Evolutionary conservation across 106 monocot species (phyloP), one percentile per base, ranked within the genome.

Genomic region (Allium sativum): DNA sequence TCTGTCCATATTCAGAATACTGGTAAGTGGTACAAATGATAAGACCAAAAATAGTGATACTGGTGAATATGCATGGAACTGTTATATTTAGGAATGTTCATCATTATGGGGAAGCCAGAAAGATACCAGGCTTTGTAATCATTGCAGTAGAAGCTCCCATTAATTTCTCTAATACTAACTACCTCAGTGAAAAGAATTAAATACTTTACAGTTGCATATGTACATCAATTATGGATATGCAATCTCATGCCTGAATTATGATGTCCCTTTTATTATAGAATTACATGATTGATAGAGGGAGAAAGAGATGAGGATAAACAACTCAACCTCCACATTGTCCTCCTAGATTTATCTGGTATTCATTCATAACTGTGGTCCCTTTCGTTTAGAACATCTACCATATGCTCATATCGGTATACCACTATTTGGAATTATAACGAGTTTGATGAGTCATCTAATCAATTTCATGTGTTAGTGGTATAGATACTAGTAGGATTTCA

Each of bases 21-120:
- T 95, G 42, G 67, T 95, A 41, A n/a, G n/a, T n/a, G n/a, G n/a
- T n/a, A n/a, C 94, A 95, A 18, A 72, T 80, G 16, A 90, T 79
- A 19, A 81, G 94, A 64, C 94, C 94, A 6, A 95, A 95, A 70
- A 79, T 80, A 7, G 81, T 72, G 48, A 58, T 77, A 12, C 61
- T 86, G 31, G 94, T 90, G 40, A 95, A 81, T 48, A 79, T 95
- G 50, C 63, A 64, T 14, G 94, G 89, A 9, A 81, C 86, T 21
- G 72, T 84, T 18, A 77, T 90, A 12, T 95, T 86, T 60, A 41
- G 94, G 12, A 63, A 86, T 42, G 53, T 90, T 44, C 72, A 84
- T 65, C 86, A 95, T 9, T 95, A 95, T 54, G 74, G 56, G 15
- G 83, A 83, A 50, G 90, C 94, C 14, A 71, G 20, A 46, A 78